Conservation (phyloP, 805 yeast species). For the Blastobotrys mokoenaii region DNA sequence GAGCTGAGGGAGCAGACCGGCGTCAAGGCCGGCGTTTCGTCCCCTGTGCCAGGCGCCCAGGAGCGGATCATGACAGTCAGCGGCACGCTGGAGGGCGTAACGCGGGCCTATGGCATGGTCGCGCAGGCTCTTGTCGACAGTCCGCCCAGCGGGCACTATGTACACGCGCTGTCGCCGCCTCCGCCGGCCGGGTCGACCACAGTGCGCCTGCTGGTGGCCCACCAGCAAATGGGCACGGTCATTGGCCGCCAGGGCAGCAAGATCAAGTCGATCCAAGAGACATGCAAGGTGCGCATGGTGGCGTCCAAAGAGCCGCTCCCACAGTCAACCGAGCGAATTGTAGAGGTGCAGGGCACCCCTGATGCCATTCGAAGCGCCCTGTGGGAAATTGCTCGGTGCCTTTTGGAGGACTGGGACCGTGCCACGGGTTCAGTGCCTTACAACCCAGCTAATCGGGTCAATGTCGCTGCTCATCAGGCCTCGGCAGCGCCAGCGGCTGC, state of each 20-base stretch:
- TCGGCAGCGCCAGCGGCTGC: constrained; percentile 9
- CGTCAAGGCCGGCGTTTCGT: constrained; percentile 82
- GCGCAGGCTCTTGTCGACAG: constrained; percentile 54
- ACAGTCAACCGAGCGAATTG: constrained; percentile 75
- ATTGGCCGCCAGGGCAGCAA: constrained; percentile 78
- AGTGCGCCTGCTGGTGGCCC: constrained; percentile 68
- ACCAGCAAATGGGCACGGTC: constrained; percentile 79
- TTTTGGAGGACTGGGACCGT: constrained; percentile 65
- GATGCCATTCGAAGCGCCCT: constrained; percentile 50
- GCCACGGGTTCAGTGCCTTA: constrained; percentile 58
- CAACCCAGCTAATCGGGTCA: constrained; percentile 34
- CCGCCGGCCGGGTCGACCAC: constrained; percentile 44
- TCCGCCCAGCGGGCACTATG: constrained; percentile 45
- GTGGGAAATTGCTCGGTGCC: constrained; percentile 54
- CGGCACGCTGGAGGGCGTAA: constrained; percentile 61
- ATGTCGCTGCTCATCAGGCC: background rate
- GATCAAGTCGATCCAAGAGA: constrained; percentile 70
- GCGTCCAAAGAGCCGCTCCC: constrained; percentile 80
- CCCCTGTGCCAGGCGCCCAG: constrained; percentile 67
- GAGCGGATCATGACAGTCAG: constrained; percentile 76
- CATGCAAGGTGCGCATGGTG: constrained; percentile 65
- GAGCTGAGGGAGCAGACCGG: constrained; percentile 63
- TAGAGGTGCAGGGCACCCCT: constrained; percentile 78
- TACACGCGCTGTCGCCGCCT: constrained; percentile 42
- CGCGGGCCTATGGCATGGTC: constrained; percentile 62